Base-by-base conservation (phyloP, 257 asterid genomes). In the Ballota nigra region DNA sequence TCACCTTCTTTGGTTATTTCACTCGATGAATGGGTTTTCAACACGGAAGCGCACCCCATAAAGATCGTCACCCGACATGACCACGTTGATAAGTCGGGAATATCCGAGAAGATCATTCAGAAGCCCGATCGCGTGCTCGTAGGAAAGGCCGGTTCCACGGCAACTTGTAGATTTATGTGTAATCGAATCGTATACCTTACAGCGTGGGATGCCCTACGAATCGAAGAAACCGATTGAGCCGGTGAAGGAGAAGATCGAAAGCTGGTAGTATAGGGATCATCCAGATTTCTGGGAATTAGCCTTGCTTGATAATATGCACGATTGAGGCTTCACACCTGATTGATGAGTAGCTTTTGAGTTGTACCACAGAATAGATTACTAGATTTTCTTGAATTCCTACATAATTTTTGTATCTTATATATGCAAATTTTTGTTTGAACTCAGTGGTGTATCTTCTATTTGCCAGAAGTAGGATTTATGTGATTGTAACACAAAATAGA, bases 31-130 rank as follows among this genome's bases (percentile, higher is more conserved):
- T 95, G 99, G 99, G 99, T 95, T 47, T 95, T 95, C 49, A 95
- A 95, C 85, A 95, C 99, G 0, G 99, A 95, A 80, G 99, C 99
- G 0, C 99, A 95, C 87, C 99, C 98, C 31, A 78, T 95, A 64
- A 88, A 78, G 74, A 90, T 95, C n/a, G 80, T 78, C n/a, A 8
- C 91, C 47, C 83, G 99, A 38, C 72, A 79, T 19, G 86, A 81
- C 75, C 78, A 71, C 3, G 65, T 29, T n/a, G 74, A 36, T 2
- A 81, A 60, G 59, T 75, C 56, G 20, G 87, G 80, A 66, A 72
- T 64, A 4, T 77, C 78, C 19, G 71, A 75, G 83, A 75, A 20
- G 77, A 78, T 19, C 85, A 68, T 45, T 70, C 77, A 11, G 86
- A 79, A 45, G 64, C 67, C 16, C 83, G 89, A 68, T 69, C 90